Conservation (phyloP, 2,329 filamentous ascomycete genomes). For the Cephalotrichum gorgonifer region DNA sequence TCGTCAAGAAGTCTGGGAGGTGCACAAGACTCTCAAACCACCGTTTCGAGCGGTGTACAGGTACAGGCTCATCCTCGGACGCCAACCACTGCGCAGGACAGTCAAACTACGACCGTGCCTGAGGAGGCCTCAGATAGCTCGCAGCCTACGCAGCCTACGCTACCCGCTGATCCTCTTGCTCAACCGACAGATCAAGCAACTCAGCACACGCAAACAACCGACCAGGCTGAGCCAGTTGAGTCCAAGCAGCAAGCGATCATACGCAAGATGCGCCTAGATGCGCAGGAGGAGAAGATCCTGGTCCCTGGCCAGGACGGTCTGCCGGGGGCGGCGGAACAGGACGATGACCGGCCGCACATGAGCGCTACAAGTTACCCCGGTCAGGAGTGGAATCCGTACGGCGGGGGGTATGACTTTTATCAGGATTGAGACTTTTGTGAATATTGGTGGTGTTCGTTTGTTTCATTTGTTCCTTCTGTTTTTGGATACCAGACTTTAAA, state of each 20-base stretch:
- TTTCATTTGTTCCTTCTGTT: not conserved
- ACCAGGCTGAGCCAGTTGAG: slow-evolving; percentile 5
- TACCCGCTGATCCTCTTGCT: not conserved
- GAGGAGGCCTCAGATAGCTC: not conserved
- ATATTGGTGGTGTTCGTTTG: not conserved
- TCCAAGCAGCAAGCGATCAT: slow-evolving; percentile 1
- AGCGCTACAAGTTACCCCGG: slow-evolving; percentile 59
- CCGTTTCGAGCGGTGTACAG: no score
- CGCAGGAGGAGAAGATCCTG: slow-evolving; percentile 45
- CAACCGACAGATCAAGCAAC: not conserved
- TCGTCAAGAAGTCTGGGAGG: no score
- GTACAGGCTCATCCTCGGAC: no score
- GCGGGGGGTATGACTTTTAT: slow-evolving; percentile 3
- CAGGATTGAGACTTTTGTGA: not conserved
- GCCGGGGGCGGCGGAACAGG: slow-evolving; percentile 18
- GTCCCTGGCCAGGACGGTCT: slow-evolving; percentile 18
- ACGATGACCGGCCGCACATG: slow-evolving; percentile 42
- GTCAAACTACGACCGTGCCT: not conserved
- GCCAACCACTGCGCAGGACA: no score
- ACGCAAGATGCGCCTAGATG: slow-evolving; percentile 19
- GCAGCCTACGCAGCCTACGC: not conserved
- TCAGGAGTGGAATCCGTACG: slow-evolving; percentile 58
- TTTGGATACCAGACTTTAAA: no score
- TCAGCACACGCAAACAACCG: slow-evolving; percentile 1
- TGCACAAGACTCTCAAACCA: no score